phyloP scores from a whole-genome alignment of 192 early-diverging fungal species.

The Backusella westeae region DNA sequence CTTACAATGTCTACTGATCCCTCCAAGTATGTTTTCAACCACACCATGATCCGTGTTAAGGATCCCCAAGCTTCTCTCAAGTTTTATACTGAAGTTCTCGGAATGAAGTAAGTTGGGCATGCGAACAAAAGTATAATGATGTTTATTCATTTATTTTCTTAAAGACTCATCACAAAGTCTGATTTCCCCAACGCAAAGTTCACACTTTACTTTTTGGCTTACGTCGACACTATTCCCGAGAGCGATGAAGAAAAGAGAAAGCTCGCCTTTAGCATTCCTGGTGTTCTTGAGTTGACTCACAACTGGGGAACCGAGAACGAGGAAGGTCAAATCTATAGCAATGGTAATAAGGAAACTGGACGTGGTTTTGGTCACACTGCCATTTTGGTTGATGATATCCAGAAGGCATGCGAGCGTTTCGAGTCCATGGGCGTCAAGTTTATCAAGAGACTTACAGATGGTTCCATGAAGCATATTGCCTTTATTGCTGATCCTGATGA shows the following conservation, averaged over 20 bases:
- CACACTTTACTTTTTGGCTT: conserved; percentile 78
- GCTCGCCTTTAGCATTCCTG: conserved; percentile 62
- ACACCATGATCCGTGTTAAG: conserved; percentile 86
- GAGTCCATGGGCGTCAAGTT: conserved; percentile 70
- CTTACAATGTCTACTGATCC: conserved; percentile 23
- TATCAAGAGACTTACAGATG: conserved; percentile 71
- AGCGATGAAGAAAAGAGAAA: conserved; percentile 44
- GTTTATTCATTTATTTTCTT: neutral
- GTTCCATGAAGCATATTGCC: conserved; percentile 81
- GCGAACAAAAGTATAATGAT: neutral
- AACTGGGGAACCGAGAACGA: conserved; percentile 83
- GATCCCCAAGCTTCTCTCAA: conserved; percentile 71
- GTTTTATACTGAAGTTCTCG: conserved; percentile 75
- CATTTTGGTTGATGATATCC: conserved; percentile 75
- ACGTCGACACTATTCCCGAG: conserved; percentile 51
- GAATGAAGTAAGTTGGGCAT: conserved; percentile 65
- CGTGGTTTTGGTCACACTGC: conserved; percentile 84
- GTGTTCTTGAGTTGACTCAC: conserved; percentile 82
- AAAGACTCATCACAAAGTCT: conserved; percentile 41
- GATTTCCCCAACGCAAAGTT: conserved; percentile 50
- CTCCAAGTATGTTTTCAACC: conserved; percentile 55
- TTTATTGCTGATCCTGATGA: conserved; percentile 85
- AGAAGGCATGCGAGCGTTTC: conserved; percentile 75
- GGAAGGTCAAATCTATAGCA: conserved; percentile 58
- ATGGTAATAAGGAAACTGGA: conserved; percentile 66